Conservation (phyloP, 768 basidiomycete genomes). For the Gautieria morchelliformis region DNA sequence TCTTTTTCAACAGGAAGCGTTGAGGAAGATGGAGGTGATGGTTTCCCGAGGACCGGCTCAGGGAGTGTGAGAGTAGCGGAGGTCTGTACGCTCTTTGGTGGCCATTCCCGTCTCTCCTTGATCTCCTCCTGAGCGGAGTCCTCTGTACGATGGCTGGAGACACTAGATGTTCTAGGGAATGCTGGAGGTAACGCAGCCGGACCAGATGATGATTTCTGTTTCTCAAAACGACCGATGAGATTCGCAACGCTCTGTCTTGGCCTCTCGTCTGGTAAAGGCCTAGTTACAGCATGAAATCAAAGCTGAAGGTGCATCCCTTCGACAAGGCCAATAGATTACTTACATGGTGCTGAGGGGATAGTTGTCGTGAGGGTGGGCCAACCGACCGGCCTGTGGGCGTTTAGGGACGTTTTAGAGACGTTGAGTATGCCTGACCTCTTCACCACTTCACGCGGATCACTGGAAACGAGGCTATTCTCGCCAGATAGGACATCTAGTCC, state of each 20-base stretch:
- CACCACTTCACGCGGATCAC: conserved; percentile 9
- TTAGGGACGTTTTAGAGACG: not conserved
- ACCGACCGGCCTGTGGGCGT: not conserved
- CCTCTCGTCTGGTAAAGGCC: conserved; percentile 83
- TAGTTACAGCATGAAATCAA: conserved; percentile 17
- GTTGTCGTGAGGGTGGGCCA: not conserved
- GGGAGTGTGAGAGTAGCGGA: conserved; percentile 19
- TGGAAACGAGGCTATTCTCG: conserved; percentile 2
- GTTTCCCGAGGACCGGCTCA: conserved; percentile 17
- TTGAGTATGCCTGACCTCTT: not conserved
- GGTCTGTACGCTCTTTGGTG: conserved; percentile 33
- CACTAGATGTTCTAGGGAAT: conserved; percentile 55
- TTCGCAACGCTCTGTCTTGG: conserved; percentile 83
- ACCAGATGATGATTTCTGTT: conserved; percentile 47
- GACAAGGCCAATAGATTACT: not conserved
- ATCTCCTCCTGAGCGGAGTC: conserved; percentile 58
- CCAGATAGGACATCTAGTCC: not conserved
- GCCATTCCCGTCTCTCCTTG: conserved; percentile 73
- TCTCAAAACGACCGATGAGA: conserved; percentile 84
- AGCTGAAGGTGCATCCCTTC: not conserved
- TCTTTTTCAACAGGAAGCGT: not conserved
- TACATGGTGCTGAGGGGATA: not conserved
- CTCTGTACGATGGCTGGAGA: conserved; percentile 50
- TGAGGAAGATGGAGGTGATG: not conserved
- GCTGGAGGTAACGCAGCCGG: conserved; percentile 22